Base-by-base conservation (phyloP, 768 basidiomycete species). In the Suillus tomentosus region DNA sequence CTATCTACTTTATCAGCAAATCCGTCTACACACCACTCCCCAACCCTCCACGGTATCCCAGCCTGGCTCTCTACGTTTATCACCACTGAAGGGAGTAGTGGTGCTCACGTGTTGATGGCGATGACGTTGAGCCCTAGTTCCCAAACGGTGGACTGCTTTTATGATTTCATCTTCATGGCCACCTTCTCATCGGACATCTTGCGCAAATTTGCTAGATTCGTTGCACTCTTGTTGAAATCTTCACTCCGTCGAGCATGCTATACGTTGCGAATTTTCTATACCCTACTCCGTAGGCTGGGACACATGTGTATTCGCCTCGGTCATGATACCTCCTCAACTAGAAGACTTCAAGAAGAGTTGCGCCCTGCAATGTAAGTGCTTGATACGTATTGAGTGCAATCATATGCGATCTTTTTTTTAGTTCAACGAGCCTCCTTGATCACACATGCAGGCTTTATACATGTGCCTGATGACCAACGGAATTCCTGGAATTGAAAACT, bases 321-420 rank as follows among this genome's bases (percentile, higher is more conserved):
- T 22, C 7, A 17, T 56, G 22, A 22, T 8, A 39, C 39, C 0
- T 19, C 17, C 37, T 57, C 24, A 19, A 9, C 9, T 17, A 5
- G 39, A 15, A 40, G 1, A 17, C 39, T 11, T 9, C 24, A 40
- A 19, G 56, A 57, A 57, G 56, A 57, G 19, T n/a, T 36, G 34
- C 53, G 34, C 19, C 31, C 53, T 36, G 34, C 53, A 40, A 80
- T 63, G 84, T 85, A 59, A 34, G 19, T 31, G 14, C 8, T 62
- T 6, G 5, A 27, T 59, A 31, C 13, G 17, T 37, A 17, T 27
- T 14, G 15, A 51, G 2, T 22, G 48, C 40, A 19, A n/a, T 50
- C 11, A 7, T 67, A 69, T 19, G 67, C 61, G 2, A 67, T 69
- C 4, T n/a, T 71, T 71, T 3, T 43, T 61, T 2, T 71, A 60